Base-by-base conservation (phyloP, 768 basidiomycete species). In the Boletus patriciae region DNA sequence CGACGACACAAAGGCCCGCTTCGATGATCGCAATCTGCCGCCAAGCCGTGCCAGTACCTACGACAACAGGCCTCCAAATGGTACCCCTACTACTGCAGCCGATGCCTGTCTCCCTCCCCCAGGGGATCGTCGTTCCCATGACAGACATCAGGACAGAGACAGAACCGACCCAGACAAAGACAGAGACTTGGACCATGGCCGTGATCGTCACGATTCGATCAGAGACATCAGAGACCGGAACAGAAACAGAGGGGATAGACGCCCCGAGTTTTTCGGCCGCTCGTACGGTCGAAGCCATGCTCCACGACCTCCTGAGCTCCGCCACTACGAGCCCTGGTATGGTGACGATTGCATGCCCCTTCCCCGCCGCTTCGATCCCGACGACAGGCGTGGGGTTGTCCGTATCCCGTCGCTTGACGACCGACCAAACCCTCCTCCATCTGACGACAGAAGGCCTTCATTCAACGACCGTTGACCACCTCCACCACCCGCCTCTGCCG, bases 251-350 rank as follows among this genome's bases (percentile, higher is more conserved):
- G n/a, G n/a, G n/a, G 66, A 77, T n/a, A 74, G 73, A 48, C 73
- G 76, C 25, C 66, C 73, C 41, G 76, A 76, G 23, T 71, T 72
- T 43, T 66, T 66, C 57, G 72, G 71, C 46, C 75, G 73, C 55
- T 74, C 72, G 44, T 78, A 74, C 59, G 76, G 69, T 54, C 74
- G 67, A 64, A 71, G 66, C 58, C 74, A 76, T 59, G 64, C 67
- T 21, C 76, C 78, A 18, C 69, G 78, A 43, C 77, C 77, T 25
- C 74, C 77, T 48, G 80, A 81, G 47, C 73, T 75, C 47, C 76
- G 81, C 27, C 79, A 80, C 45, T 80, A 78, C 57, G 79, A 82
- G 19, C 72, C 78, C 7, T 71, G 73, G n/a, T 76, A 78, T 58
- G 69, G 69, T 57, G 58, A 63, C 46, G 67, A 73, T 37, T 70